These are phyloP conservation scores for Immersiporthe knoxdaviesiana DNA, from an alignment of 2,329 filamentous ascomycete species.

Conservation along the genomic window DNA sequence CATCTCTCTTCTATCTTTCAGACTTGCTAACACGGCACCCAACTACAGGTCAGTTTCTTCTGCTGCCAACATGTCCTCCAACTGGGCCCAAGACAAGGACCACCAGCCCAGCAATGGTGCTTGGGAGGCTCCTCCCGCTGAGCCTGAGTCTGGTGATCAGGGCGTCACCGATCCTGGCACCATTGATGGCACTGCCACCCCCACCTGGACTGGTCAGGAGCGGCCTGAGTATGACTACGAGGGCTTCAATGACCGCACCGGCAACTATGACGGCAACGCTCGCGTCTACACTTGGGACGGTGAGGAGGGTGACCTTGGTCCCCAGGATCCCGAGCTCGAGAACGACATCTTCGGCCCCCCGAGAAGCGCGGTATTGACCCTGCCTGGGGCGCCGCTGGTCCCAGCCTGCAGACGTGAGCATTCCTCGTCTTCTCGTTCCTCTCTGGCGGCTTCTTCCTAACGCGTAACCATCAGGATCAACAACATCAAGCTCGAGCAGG, in stretches of 20 bases:
- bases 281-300: slow-evolving; percentile 81
- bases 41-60: not conserved
- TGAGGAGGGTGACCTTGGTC: slow-evolving; percentile 84
- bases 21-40: not conserved
- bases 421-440: slow-evolving; percentile 4
- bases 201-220: slow-evolving; percentile 50
- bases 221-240: slow-evolving; percentile 53
- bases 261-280: slow-evolving; percentile 58
- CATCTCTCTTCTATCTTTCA: too few relatives aligned
- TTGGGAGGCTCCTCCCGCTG: slow-evolving; percentile 26
- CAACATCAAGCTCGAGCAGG: slow-evolving; percentile 59
- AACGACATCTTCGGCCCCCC: slow-evolving; percentile 70
- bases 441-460: slow-evolving; percentile 21
- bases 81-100: slow-evolving; percentile 24
- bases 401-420: slow-evolving; percentile 64
- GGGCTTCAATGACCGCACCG: slow-evolving; percentile 33
- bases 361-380: slow-evolving; percentile 47
- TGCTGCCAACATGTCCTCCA: slow-evolving; percentile 33
- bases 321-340: slow-evolving; percentile 72
- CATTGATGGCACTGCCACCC: slow-evolving; percentile 6
- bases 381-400: slow-evolving; percentile 50
- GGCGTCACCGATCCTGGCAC: not conserved
- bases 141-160: slow-evolving; percentile 10
- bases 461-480: slow-evolving; percentile 48
- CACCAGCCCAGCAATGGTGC: not conserved